Conservation (phyloP, 176 grass and related monocot genomes). For the Carex scoparia region DNA sequence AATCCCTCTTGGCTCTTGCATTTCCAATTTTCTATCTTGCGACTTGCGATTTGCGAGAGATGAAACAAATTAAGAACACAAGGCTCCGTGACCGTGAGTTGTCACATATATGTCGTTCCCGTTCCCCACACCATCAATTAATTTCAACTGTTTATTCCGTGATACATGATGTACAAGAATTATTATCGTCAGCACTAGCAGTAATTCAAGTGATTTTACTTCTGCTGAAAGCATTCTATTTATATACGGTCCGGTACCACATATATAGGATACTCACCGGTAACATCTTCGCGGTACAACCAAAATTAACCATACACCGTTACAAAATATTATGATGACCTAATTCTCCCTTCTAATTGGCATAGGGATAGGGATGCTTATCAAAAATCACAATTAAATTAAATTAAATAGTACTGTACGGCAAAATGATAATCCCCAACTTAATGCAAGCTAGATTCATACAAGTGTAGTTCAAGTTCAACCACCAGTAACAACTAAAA, state of each 20-base stretch:
- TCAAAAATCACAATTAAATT: background rate
- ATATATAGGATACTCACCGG: too few species aligned
- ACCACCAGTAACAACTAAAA: background rate
- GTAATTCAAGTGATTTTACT: too few species aligned
- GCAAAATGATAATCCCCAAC: background rate
- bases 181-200: too few species aligned
- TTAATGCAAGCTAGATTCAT: background rate
- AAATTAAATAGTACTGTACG: background rate
- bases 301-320: background rate
- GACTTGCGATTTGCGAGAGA: background rate
- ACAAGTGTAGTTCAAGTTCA: slow-evolving; percentile 24
- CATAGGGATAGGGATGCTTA: background rate
- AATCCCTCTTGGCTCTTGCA: background rate
- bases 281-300: background rate
- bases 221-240: too few species aligned
- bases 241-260: too few species aligned
- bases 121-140: background rate
- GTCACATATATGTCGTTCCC: background rate
- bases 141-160: background rate
- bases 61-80: background rate
- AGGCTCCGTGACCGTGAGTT: background rate
- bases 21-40: background rate
- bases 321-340: background rate
- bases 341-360: background rate
- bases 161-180: background rate